A percentile compares a stretch with the other conserved stretches of the same genome.
Evolutionary conservation across 352 stramenopile species (phyloP).

Genomic region (Phytophthora megakarya): DNA sequence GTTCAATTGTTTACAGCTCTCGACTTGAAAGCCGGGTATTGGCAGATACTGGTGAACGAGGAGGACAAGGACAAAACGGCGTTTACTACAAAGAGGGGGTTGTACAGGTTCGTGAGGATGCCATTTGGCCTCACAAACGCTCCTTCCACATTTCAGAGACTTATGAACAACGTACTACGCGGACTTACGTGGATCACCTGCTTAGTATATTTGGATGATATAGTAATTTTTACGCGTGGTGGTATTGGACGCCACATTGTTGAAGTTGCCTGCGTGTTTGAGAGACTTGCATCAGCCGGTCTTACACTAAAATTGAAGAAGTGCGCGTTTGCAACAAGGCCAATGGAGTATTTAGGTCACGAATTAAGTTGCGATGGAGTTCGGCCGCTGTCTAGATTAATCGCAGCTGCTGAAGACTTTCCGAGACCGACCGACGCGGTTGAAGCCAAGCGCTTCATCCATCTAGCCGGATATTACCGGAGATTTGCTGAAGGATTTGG

Average conservation of each 20-base stretch:
- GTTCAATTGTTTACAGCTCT: neutral
- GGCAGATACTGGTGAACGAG: neutral
- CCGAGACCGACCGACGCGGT: neutral
- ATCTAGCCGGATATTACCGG: neutral
- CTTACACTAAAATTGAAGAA: neutral
- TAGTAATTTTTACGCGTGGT: neutral
- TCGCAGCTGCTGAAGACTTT: neutral
- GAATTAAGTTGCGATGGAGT: neutral
- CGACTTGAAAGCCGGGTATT: neutral
- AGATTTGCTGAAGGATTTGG: too few species aligned
- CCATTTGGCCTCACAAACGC: slow-evolving; percentile 1
- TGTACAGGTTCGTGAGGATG: neutral
- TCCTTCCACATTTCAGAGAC: neutral
- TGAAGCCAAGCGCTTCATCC: slow-evolving; percentile 1
- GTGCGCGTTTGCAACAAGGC: neutral
- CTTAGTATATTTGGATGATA: slow-evolving; percentile 1
- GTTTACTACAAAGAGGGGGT: neutral
- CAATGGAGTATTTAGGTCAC: neutral
- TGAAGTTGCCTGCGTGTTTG: neutral
- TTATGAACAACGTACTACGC: neutral
- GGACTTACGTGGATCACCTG: neutral
- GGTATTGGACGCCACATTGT: neutral
- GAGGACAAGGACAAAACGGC: neutral
- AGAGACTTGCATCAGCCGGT: neutral
- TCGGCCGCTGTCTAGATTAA: neutral